A percentile compares a stretch with the other conserved stretches of the same genome.
These are phyloP conservation scores for Linum lewisii DNA, from an alignment of 345 rosid genomes.

Conservation along the genomic window DNA sequence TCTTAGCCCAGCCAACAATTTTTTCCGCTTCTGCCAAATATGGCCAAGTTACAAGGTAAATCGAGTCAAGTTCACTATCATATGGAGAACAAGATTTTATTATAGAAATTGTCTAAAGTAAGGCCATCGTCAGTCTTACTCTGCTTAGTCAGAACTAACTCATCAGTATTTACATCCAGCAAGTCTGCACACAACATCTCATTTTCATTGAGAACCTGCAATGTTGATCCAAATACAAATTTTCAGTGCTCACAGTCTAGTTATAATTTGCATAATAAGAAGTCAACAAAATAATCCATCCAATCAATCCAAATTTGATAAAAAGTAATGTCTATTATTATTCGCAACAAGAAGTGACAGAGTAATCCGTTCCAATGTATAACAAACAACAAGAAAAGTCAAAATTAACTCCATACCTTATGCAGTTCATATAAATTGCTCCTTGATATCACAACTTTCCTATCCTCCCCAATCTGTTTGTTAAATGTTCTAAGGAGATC, in stretches of 20 bases:
- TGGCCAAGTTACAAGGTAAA: background rate
- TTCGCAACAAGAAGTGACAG: too few species aligned
- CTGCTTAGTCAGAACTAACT: constrained; percentile 60
- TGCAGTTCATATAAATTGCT: constrained; percentile 77
- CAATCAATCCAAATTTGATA: too few species aligned
- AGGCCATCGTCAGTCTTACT: constrained; percentile 44
- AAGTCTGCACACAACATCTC: constrained; percentile 71
- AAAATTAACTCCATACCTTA: constrained; percentile 37
- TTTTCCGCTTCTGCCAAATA: constrained; percentile 71
- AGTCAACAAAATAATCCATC: background rate
- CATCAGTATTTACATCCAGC: constrained; percentile 67
- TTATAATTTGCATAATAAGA: background rate
- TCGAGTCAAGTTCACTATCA: too few species aligned
- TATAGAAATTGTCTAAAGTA: constrained; percentile 1
- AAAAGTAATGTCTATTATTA: too few species aligned
- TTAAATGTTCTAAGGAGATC: constrained; percentile 55
- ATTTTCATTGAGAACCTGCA: constrained; percentile 90
- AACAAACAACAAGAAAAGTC: background rate
- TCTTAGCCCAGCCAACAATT: constrained; percentile 94
- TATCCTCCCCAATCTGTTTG: constrained; percentile 89
- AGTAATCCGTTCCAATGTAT: background rate
- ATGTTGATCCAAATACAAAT: constrained; percentile 5
- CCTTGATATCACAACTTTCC: constrained; percentile 68
- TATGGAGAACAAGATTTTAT: background rate
- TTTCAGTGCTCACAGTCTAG: background rate